A percentile compares a stretch with the other conserved stretches of the same genome.
Evolutionary conservation across 2,329 filamentous ascomycete species (phyloP).

Genomic region (Colletotrichum spinosum): DNA sequence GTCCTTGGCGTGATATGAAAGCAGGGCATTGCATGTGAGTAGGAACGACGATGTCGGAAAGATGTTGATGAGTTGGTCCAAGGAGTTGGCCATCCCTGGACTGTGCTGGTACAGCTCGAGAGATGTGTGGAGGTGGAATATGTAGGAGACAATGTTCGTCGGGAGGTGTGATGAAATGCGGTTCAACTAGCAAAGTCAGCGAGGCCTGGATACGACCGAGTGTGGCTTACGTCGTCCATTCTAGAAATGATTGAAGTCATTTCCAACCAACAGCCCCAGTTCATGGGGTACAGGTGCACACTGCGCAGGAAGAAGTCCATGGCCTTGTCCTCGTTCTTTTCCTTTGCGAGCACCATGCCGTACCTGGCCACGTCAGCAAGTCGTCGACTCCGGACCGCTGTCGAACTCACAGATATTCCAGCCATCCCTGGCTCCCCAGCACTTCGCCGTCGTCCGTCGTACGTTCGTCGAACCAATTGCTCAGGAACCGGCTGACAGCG

Average conservation of each 20-base stretch:
- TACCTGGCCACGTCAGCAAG: slow-evolving; percentile 63
- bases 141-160: slow-evolving; percentile 90
- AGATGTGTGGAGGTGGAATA: slow-evolving; percentile 92
- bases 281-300: slow-evolving; percentile 90
- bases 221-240: slow-evolving; percentile 79
- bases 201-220: background rate
- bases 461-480: slow-evolving; percentile 82
- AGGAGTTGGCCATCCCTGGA: slow-evolving; percentile 76
- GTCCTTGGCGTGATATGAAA: slow-evolving; percentile 91
- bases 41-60: slow-evolving; percentile 92
- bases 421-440: slow-evolving; percentile 84
- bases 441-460: slow-evolving; percentile 68
- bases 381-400: background rate
- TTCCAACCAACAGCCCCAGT: slow-evolving; percentile 98
- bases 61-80: slow-evolving; percentile 83
- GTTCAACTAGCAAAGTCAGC: slow-evolving; percentile 69
- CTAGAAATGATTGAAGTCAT: slow-evolving; percentile 83
- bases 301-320: slow-evolving; percentile 89
- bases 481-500: slow-evolving; percentile 78
- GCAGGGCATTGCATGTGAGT: slow-evolving; percentile 86
- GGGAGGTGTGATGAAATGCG: slow-evolving; percentile 79
- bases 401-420: slow-evolving; percentile 77
- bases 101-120: slow-evolving; percentile 93
- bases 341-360: slow-evolving; percentile 88
- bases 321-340: slow-evolving; percentile 88